Percentiles rank a stretch among this genome's conserved stretches.
Evolutionary conservation across 495 filamentous ascomycete species (phyloP).

Genomic region (Hamigera avellanea): DNA sequence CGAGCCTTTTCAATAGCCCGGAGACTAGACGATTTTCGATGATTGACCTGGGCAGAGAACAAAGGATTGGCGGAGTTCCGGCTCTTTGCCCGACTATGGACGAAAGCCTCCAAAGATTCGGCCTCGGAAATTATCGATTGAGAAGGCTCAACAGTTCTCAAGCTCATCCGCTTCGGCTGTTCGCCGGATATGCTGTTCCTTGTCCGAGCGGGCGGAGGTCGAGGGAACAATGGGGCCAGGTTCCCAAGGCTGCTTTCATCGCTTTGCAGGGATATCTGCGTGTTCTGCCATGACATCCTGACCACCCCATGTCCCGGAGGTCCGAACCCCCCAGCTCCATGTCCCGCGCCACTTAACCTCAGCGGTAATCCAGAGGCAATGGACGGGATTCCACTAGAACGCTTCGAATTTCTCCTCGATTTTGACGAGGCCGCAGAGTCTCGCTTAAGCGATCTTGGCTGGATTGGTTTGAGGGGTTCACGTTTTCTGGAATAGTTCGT

Average conservation of each 20-base stretch:
- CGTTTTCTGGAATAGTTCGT: conserved; percentile 21
- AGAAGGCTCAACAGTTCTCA: conserved; percentile 24
- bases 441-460: conserved; percentile 30
- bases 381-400: conserved; percentile 32
- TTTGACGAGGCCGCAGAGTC: conserved; percentile 29
- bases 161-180: conserved; percentile 21
- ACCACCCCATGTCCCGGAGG: conserved; percentile 33
- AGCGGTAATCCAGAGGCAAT: conserved; percentile 27
- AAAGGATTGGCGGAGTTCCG: conserved; percentile 34
- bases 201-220: conserved; percentile 19
- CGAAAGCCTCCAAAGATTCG: conserved; percentile 34
- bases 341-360: conserved; percentile 34
- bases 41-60: conserved; percentile 28
- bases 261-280: conserved; percentile 23
- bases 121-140: conserved; percentile 27
- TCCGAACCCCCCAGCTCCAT: conserved; percentile 38
- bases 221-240: conserved; percentile 27
- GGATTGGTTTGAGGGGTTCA: conserved; percentile 28
- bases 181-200: conserved; percentile 23
- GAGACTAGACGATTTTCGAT: conserved; percentile 22
- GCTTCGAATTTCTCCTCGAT: conserved; percentile 30
- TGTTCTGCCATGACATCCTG: conserved; percentile 37
- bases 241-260: conserved; percentile 27
- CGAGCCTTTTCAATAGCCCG: conserved; percentile 26
- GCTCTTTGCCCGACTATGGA: conserved; percentile 30